A percentile compares a stretch with the other conserved stretches of the same genome.
Conservation (phyloP, 1,139 yeast species). For the Debaryomyces psychrophilus region DNA sequence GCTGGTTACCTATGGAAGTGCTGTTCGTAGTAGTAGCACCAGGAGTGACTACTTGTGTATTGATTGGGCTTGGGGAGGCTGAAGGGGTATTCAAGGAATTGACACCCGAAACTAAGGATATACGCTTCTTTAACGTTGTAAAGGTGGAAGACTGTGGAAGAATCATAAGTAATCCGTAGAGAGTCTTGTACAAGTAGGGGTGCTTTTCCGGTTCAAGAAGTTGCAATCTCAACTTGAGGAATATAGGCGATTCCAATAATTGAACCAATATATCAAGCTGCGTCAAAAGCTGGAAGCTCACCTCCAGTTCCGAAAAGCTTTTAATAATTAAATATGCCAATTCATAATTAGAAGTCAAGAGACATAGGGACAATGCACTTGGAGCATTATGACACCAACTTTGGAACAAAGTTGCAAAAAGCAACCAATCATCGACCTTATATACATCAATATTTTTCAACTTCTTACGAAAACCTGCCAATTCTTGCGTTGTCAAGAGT, state of each 20-base stretch:
- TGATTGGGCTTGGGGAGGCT: slow-evolving; percentile 17
- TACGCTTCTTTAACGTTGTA: slow-evolving; percentile 73
- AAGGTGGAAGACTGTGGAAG: slow-evolving; percentile 96
- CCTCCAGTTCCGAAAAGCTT: slow-evolving; percentile 73
- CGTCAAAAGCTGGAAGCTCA: slow-evolving; percentile 67
- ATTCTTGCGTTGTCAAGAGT: slow-evolving; percentile 84
- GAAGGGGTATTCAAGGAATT: slow-evolving; percentile 21
- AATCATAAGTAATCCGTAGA: slow-evolving; percentile 91
- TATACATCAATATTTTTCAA: slow-evolving; percentile 53
- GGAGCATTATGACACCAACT: slow-evolving; percentile 95
- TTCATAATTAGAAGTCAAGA: slow-evolving; percentile 87
- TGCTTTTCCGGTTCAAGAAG: slow-evolving; percentile 82
- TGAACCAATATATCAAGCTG: slow-evolving; percentile 84
- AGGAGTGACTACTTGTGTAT: slow-evolving; percentile 30
- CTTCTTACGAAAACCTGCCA: slow-evolving; percentile 68
- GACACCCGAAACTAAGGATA: slow-evolving; percentile 50
- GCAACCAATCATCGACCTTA: slow-evolving; percentile 62
- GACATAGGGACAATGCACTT: slow-evolving; percentile 82
- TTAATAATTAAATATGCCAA: slow-evolving; percentile 82
- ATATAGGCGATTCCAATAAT: slow-evolving; percentile 78
- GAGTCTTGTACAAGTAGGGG: slow-evolving; percentile 81
- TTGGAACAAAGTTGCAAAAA: slow-evolving; percentile 77
- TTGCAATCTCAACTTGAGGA: slow-evolving; percentile 84
- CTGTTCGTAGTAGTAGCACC: slow-evolving; percentile 19
- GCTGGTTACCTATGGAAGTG: slow-evolving; percentile 24